A percentile compares a stretch with the other conserved stretches of the same genome.
These are phyloP conservation scores for Cladorrhinum samala DNA, from an alignment of 495 filamentous ascomycete genomes.

Conservation along the genomic window DNA sequence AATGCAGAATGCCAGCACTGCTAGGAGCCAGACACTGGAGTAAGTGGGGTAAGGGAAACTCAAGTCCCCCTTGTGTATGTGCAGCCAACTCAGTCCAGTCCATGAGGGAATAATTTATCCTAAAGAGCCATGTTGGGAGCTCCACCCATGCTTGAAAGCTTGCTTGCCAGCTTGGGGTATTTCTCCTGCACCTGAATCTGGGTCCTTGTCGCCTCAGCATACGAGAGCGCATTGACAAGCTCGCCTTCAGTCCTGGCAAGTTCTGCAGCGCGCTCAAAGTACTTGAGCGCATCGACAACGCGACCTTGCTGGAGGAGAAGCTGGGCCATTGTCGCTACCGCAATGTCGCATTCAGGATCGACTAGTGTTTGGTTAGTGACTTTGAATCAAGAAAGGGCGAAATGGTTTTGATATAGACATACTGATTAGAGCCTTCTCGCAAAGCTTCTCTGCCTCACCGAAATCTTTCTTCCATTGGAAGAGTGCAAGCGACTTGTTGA, in stretches of 20 bases:
- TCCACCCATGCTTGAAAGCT: constrained; percentile 64
- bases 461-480: constrained; percentile 99
- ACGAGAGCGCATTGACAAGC: constrained; percentile 92
- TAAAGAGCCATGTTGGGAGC: no score
- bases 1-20: no score
- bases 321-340: constrained; percentile 98
- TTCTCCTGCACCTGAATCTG: constrained; percentile 97
- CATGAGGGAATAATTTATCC: no score
- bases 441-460: constrained; percentile 87
- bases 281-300: constrained; percentile 88
- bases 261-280: constrained; percentile 94
- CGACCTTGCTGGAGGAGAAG: constrained; percentile 97
- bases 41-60: no score
- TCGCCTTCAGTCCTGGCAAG: constrained; percentile 93
- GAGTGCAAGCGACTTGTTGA: constrained; percentile 95
- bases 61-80: no score
- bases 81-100: no score
- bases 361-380: no score
- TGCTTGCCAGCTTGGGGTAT: constrained; percentile 86
- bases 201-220: constrained; percentile 94
- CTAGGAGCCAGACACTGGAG: no score
- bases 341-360: constrained; percentile 97
- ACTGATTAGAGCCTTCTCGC: constrained; percentile 97
- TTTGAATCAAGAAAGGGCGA: no score
- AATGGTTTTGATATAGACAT: constrained; percentile 36